phyloP scores from a whole-genome alignment of 768 basidiomycete species.

The Xerocomus brunneocitrinus region DNA sequence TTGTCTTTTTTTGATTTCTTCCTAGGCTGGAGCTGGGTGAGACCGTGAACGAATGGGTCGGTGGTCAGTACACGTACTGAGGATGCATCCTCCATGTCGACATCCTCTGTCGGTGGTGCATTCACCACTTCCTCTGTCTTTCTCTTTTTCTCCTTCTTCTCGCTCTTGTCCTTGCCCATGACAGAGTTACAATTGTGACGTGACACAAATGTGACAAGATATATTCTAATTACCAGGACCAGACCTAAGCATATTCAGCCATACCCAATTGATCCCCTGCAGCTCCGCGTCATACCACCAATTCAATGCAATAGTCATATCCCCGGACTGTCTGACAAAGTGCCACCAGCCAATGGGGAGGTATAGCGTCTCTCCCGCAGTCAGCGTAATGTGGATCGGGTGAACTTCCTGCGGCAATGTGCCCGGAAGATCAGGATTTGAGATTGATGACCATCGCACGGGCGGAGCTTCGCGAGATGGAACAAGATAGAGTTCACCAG shows the following conservation, averaged over 20 bases:
- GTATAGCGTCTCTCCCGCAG: conserved; percentile 77
- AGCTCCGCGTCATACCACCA: conserved; percentile 90
- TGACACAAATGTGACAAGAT: conserved; percentile 18
- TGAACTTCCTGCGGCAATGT: conserved; percentile 49
- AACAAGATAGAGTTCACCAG: conserved; percentile 24
- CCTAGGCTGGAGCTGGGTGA: conserved; percentile 25
- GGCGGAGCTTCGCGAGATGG: conserved; percentile 34
- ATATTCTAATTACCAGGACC: conserved; percentile 5
- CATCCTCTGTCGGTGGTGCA: conserved; percentile 37
- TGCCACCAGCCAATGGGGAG: conserved; percentile 97
- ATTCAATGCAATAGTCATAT: conserved; percentile 67
- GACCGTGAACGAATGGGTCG: conserved; percentile 29
- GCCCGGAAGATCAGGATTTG: conserved; percentile 48
- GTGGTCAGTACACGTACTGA: conserved; percentile 24
- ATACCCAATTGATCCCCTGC: conserved; percentile 65
- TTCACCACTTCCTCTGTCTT: conserved; percentile 46
- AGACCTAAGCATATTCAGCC: conserved; percentile 58
- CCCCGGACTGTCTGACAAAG: conserved; percentile 68
- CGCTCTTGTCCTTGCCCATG: conserved; percentile 77
- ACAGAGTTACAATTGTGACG: conserved; percentile 11
- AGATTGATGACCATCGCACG: conserved; percentile 82
- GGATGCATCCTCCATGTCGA: conserved; percentile 40
- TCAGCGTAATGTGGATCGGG: conserved; percentile 62
- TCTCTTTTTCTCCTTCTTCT: conserved; percentile 72
- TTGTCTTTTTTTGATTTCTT: conserved; percentile 67